Evolutionary conservation across 257 asterid species (phyloP).

Genomic region (Scutellaria minor): DNA sequence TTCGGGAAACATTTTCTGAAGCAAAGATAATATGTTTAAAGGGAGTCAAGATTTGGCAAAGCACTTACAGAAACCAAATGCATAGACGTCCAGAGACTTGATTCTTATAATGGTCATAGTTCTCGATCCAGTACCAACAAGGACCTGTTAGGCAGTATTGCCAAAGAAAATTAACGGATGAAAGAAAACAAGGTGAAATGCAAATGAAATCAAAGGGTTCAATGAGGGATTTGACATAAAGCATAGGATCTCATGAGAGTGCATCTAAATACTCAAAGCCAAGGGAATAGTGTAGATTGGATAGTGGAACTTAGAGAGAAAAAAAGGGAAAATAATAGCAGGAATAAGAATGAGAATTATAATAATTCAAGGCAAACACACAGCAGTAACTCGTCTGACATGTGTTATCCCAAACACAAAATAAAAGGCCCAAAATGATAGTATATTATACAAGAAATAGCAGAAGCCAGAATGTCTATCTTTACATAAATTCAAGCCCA

Average conservation of each 20-base stretch:
- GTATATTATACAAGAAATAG: not conserved
- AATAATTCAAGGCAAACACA: not conserved
- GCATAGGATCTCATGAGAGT: not conserved
- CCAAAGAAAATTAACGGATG: not conserved
- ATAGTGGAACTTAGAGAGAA: too few relatives aligned
- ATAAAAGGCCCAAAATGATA: not conserved
- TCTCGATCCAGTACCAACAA: constrained; percentile 98
- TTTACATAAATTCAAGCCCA: not conserved
- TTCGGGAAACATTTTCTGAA: constrained; percentile 14
- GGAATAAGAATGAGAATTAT: not conserved
- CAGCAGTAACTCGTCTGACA: not conserved
- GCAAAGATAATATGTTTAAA: constrained; percentile 20
- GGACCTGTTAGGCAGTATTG: constrained; percentile 55
- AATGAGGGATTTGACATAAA: not conserved
- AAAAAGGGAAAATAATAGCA: not conserved
- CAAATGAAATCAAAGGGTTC: not conserved
- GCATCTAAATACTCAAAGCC: not conserved
- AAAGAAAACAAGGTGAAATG: constrained; percentile 12
- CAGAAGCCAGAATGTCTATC: not conserved
- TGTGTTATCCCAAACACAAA: not conserved
- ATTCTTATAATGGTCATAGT: constrained; percentile 81
- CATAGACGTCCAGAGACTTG: constrained; percentile 86
- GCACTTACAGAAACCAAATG: constrained; percentile 96
- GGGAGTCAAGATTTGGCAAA: constrained; percentile 21
- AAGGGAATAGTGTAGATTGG: not conserved